These are phyloP conservation scores for Chlorella sp. DNA, from an alignment of 139 green algal genomes.

Conservation along the genomic window DNA sequence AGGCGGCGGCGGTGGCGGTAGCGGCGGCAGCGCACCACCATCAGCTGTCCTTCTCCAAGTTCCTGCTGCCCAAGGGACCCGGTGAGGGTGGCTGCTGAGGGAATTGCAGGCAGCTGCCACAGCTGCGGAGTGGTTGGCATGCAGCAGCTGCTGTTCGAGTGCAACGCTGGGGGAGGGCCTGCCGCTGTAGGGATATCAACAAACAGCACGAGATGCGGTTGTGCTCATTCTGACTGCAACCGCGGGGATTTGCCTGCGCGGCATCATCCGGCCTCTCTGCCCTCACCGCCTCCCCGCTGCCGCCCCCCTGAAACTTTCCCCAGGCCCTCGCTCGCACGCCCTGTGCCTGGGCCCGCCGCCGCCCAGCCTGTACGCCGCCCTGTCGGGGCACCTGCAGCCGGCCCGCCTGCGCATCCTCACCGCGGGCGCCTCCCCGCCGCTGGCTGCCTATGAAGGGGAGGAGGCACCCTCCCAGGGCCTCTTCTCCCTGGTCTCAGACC, in stretches of 20 bases:
- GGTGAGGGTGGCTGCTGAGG: neutral
- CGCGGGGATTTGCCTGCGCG: no score
- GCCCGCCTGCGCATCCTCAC: slow-evolving; percentile 48
- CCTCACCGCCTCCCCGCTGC: no score
- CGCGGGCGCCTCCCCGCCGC: slow-evolving; percentile 40
- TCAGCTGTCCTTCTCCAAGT: slow-evolving; percentile 51
- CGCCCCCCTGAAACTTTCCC: neutral
- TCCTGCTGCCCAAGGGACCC: slow-evolving; percentile 45
- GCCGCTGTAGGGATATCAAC: neutral
- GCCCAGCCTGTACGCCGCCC: slow-evolving; percentile 53
- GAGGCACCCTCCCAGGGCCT: slow-evolving; percentile 44
- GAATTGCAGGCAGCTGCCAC: neutral
- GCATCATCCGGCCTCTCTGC: no score
- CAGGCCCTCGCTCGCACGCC: slow-evolving; percentile 32
- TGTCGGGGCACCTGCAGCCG: slow-evolving; percentile 14
- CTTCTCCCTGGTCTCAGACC: slow-evolving; percentile 48
- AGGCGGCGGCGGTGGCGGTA: slow-evolving; percentile 3
- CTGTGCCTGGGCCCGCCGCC: slow-evolving; percentile 52
- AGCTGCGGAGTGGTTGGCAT: neutral
- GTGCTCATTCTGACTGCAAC: no score
- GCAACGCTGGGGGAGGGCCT: no score
- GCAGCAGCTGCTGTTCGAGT: neutral
- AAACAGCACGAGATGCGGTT: no score
- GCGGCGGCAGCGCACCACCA: slow-evolving; percentile 1
- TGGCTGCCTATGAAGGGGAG: slow-evolving; percentile 52